Base-by-base conservation (phyloP, 768 basidiomycete genomes). In the Kwoniella sp. region DNA sequence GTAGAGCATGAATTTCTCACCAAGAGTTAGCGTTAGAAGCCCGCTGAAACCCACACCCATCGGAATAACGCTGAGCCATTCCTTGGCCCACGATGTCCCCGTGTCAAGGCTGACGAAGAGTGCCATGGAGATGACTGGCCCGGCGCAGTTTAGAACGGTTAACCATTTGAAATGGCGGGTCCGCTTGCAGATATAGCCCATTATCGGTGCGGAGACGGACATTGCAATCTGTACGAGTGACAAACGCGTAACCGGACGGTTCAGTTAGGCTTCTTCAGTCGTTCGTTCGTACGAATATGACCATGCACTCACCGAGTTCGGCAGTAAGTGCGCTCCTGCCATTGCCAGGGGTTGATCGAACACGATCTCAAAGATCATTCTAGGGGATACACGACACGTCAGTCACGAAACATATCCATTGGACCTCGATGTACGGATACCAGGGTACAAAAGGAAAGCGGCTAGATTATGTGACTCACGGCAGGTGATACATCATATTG, bases 401-500 rank as follows among this genome's bases (percentile, higher is more conserved):
- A 44, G 40, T n/a, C n/a, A n/a, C n/a, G n/a, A n/a, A n/a, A n/a
- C n/a, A n/a, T n/a, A n/a, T n/a, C n/a, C n/a, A n/a, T n/a, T n/a
- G n/a, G n/a, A n/a, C n/a, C n/a, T n/a, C n/a, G n/a, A n/a, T n/a
- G n/a, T n/a, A n/a, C n/a, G n/a, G n/a, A n/a, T n/a, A n/a, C n/a
- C n/a, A n/a, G n/a, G n/a, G n/a, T n/a, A n/a, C n/a, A n/a, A n/a
- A n/a, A n/a, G n/a, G n/a, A n/a, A n/a, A n/a, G n/a, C n/a, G n/a
- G n/a, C n/a, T n/a, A n/a, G 17, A 44, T 17, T 1, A 25, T 53
- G 29, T 26, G 36, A 54, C 60, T 50, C 51, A 61, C 60, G 60
- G 60, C 19, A 66, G 44, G 47, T 66, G 64, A 40, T 66, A 66
- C 47, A 56, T 58, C 64, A 66, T 66, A 27, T 66, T 66, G 59